A percentile compares a stretch with the other conserved stretches of the same genome.
Evolutionary conservation across 306 rosid species (phyloP).

Genomic region (Lablab purpureus): DNA sequence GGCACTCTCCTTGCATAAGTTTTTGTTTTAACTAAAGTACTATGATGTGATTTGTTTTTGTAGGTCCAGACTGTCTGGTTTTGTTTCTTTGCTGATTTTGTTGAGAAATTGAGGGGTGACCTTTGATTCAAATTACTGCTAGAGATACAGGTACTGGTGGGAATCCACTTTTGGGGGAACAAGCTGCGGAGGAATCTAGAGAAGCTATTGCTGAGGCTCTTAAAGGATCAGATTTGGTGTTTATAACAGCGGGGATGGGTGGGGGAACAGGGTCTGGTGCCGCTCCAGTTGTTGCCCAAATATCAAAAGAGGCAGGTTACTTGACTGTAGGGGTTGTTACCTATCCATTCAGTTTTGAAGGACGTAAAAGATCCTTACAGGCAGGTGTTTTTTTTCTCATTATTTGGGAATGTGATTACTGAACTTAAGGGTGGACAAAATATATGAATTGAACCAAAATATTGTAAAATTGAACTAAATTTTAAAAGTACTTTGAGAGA

Average conservation of each 20-base stretch:
- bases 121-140: slow-evolving; percentile 53
- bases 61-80: neutral
- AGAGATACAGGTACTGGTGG: slow-evolving; percentile 96
- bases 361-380: slow-evolving; percentile 98
- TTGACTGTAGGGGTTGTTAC: slow-evolving; percentile 98
- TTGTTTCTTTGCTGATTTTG: neutral
- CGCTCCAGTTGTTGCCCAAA: slow-evolving; percentile 96
- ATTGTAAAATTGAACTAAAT: no score
- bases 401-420: slow-evolving; percentile 9
- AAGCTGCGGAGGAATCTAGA: slow-evolving; percentile 98
- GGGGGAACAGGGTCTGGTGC: slow-evolving; percentile 99
- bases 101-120: slow-evolving; percentile 32
- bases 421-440: no score
- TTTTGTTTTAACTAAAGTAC: neutral
- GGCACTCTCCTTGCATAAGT: slow-evolving; percentile 41
- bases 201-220: slow-evolving; percentile 87
- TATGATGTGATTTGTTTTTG: slow-evolving; percentile 20
- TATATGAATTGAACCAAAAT: no score
- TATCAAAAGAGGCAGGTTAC: slow-evolving; percentile 95
- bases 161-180: slow-evolving; percentile 97
- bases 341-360: slow-evolving; percentile 97
- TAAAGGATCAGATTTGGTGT: slow-evolving; percentile 95
- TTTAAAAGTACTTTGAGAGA: no score
- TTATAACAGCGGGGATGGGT: slow-evolving; percentile 99
- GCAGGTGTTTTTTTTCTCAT: slow-evolving; percentile 64